Base-by-base conservation (phyloP, 2,329 filamentous ascomycete genomes). In the Stagonosporopsis rhizophila region DNA sequence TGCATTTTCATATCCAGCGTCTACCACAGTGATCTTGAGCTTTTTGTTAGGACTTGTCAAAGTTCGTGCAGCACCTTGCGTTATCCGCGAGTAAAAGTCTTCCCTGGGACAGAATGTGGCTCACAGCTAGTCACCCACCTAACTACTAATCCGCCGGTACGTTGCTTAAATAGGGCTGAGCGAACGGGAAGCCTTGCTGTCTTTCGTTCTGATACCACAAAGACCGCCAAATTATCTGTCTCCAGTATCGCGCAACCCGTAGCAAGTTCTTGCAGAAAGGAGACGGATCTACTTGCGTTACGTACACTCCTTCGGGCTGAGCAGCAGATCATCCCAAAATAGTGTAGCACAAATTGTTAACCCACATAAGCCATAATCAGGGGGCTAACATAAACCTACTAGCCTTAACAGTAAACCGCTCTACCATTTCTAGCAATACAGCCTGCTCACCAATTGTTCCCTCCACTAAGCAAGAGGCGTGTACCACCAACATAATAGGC, bases 141-240 rank as follows among this genome's bases (percentile, higher is more conserved):
- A 25, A 25, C 23, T 25, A 25, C 23, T 25, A 25, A 25, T 25
- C 23, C 23, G 23, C 23, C 23, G 23, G 23, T 25, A 7, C 23
- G 23, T 25, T 25, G 23, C 23, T 25, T 25, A 25, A 25, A 25
- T 25, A 25, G 23, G 23, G 23, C 23, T 25, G 23, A 25, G 23
- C 30, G 30, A 32, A 32, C 30, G 30, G 30, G 30, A 32, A 15
- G 30, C 30, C 30, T 47, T 47, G 32, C 37, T 47, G 28, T 35
- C 42, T 23, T 19, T 45, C 23, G 42, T 35, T 35, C 30, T 35
- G 42, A 35, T 25, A 45, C 42, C 30, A 35, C 58, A 65, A 76
- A 83, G 15, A 79, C 67, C 6, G 64, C 62, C 20, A 35, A 35
- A 35, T 45, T 5, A 25, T 45, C 30, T 35, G 30, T 45, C n/a